These are phyloP conservation scores for Colletotrichum sansevieriae DNA, from an alignment of 2,329 filamentous ascomycete species.

Conservation along the genomic window DNA sequence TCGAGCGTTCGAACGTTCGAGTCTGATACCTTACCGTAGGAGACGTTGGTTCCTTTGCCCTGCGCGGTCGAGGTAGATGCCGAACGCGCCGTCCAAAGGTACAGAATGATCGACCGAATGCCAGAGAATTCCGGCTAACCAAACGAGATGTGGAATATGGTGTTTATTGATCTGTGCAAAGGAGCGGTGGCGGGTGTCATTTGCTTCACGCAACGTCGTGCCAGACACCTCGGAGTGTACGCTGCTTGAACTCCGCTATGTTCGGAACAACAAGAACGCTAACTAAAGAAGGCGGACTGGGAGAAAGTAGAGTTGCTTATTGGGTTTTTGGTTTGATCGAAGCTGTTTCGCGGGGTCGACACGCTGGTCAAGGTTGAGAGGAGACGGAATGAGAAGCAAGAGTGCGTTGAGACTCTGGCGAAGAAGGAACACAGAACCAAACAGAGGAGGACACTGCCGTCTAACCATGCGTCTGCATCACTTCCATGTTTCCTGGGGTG, in stretches of 20 bases:
- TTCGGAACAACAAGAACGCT: conserved; percentile 7
- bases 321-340: conserved; percentile 37
- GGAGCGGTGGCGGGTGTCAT: conserved; percentile 1
- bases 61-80: conserved; percentile 6
- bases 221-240: conserved; percentile 8
- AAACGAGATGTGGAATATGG: conserved; percentile 3
- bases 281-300: background rate
- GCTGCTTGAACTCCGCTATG: background rate
- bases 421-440: conserved; percentile 3
- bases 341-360: conserved; percentile 23
- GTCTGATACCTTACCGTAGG: background rate
- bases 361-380: background rate
- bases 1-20: background rate
- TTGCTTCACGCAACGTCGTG: background rate
- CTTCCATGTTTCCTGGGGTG: background rate
- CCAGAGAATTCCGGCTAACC: background rate
- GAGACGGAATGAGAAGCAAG: background rate
- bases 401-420: background rate
- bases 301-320: conserved; percentile 11
- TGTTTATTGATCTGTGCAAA: background rate
- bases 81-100: conserved; percentile 14
- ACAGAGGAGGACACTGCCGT: background rate
- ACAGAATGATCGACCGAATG: background rate
- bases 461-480: background rate
- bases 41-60: background rate